A percentile compares a stretch with the other conserved stretches of the same genome.
phyloP scores from a whole-genome alignment of 75 land plant genomes.

The Picea glauca region DNA sequence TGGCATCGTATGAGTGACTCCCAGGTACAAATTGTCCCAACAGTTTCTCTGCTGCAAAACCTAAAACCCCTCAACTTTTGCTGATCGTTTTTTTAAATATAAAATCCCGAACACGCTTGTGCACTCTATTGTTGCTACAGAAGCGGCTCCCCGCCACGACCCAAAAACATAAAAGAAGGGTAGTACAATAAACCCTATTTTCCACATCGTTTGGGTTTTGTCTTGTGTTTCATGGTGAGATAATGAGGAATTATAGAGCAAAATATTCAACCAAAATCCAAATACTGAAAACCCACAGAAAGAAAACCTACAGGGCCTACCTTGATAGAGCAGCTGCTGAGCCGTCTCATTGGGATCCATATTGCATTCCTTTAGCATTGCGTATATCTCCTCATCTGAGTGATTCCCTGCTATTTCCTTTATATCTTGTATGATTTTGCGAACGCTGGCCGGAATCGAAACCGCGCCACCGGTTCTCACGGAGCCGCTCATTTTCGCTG shows the following conservation, averaged over 20 bases:
- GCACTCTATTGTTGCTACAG: no score
- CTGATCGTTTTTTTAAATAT: not conserved
- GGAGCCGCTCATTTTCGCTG: conserved; percentile 27
- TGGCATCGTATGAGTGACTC: not conserved
- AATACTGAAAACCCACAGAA: not conserved
- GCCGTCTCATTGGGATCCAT: conserved; percentile 84
- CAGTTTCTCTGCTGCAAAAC: not conserved
- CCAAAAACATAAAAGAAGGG: not conserved
- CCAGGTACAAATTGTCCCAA: not conserved
- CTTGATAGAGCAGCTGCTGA: conserved; percentile 69
- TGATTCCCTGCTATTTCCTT: conserved; percentile 63
- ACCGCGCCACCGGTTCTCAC: conserved; percentile 22
- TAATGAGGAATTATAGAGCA: not conserved
- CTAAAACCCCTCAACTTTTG: conserved; percentile 1
- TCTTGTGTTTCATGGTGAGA: no score
- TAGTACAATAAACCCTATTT: not conserved
- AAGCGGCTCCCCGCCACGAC: no score
- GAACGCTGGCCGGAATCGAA: conserved; percentile 37
- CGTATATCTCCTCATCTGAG: conserved; percentile 76
- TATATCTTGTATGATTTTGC: conserved; percentile 44
- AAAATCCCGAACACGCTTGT: not conserved
- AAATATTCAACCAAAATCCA: not conserved
- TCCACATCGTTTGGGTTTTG: no score
- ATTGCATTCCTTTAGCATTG: conserved; percentile 75
- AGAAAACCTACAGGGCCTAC: conserved; percentile 15